Evolutionary conservation across 257 asterid species (phyloP), one percentile per base, ranked within the genome.

Genomic region (Echium plantagineum): DNA sequence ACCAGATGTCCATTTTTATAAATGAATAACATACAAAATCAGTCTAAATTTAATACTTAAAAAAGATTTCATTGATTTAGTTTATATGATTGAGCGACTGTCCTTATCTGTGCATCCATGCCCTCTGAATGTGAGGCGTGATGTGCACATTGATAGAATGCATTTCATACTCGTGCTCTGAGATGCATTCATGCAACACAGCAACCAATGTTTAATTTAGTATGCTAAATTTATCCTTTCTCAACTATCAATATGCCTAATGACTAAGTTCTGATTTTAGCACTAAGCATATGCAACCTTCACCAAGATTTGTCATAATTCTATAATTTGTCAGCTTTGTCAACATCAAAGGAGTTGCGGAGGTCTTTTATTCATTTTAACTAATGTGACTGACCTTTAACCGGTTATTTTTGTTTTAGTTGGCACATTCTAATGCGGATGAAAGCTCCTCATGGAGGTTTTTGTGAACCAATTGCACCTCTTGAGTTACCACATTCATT

Each of bases 391-490:
- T 56, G 16, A 56, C n/a, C 15, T 8, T 21, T 0, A 13, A 42
- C 20, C 31, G 0, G 31, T 56, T 26, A n/a, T 12, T 56, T 21
- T 56, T 22, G 13, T 56, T 15, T 12, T 74, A 88, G 95, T 63
- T 91, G 95, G 95, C 98, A 91, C 75, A 79, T 88, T 72, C 82
- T 87, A 21, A 80, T 91, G 93, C 75, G 93, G 65, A 88, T 85
- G 95, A 88, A 69, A 71, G 79, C 69, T 38, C 87, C 81, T 10
- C 69, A 77, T 68, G 78, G 72, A 59, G 87, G 82, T 57, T 70
- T 78, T 46, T 88, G 85, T 69, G 97, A 91, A 61, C 97, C 94
- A 3, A 61, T 88, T 71, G 90, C 94, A 48, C 94, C 90, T 12
- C 70, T 85, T 24, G 98, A 91, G 74, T 68, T 91, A 75, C 94